Evolutionary conservation across 768 basidiomycete genomes (phyloP), one percentile per base, ranked within the genome.

Genomic region (Pisolithus orientalis): DNA sequence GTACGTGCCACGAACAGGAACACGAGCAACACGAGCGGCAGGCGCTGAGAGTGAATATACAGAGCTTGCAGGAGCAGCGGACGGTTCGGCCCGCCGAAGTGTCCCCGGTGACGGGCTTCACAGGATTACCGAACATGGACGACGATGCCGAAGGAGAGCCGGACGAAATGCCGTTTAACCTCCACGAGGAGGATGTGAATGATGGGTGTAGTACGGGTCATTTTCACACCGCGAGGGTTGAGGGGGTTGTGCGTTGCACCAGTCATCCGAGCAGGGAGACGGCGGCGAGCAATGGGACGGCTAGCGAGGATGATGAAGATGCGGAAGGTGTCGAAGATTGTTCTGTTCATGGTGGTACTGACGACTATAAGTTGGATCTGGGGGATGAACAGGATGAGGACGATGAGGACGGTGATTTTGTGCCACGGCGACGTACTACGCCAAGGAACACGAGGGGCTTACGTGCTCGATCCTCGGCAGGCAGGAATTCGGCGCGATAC

Each of bases 1-100:
- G 67, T 65, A 70, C 67, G 62, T 68, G 68, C 50, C 66, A 68
- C 68, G 66, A 70, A 66, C 67, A 68, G 64, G 68, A 68, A 70
- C 68, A 59, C 9, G 64, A 46, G 32, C 54, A 67, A 27, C 65
- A 64, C 28, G 65, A 65, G 44, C 58, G 64, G 8, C 66, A 59
- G 48, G 67, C 59, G 17, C 27, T 68, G 49, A 54, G 66, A 51
- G 64, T 68, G 50, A 59, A 53, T 14, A 70, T 68, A 6, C 68
- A 70, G 55, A 66, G 59, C 53, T 51, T 66, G 32, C 67, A 64
- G 39, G 62, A 66, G 47, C 67, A 68, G 49, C 58, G 57, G 39
- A 68, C 67, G 49, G 67, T 68, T 8, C 55, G 68, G 14, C 67
- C 67, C 25, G 66, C 66, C 2, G 67, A 68, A 53, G 62, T 68